These are phyloP conservation scores for Diacronema lutheri DNA, from an alignment of 78 protist genomes.

Conservation along the genomic window DNA sequence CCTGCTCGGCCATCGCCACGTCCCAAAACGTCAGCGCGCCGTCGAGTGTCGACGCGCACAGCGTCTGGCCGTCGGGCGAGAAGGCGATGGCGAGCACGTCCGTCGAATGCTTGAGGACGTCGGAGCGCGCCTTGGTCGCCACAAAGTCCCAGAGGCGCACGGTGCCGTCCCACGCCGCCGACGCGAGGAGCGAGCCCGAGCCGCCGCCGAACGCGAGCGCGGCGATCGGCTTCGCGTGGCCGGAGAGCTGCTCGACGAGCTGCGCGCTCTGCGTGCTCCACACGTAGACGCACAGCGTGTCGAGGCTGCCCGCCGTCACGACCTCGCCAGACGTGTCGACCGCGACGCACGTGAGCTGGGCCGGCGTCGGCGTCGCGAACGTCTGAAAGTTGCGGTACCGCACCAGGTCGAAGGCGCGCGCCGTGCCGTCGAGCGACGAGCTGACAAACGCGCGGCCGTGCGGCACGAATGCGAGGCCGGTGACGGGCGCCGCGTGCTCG, in stretches of 20 bases:
- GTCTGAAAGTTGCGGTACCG: conserved; percentile 88
- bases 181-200: conserved; percentile 51
- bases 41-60: conserved; percentile 46
- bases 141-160: conserved; percentile 82
- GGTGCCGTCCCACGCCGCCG: conserved; percentile 83
- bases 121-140: neutral
- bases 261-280: conserved; percentile 86
- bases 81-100: conserved; percentile 53
- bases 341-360: conserved; percentile 63
- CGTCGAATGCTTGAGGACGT: conserved; percentile 11
- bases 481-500: conserved; percentile 83
- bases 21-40: conserved; percentile 57
- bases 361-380: conserved; percentile 21
- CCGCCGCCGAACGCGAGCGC: neutral
- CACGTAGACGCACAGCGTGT: conserved; percentile 67
- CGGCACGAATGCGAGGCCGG: conserved; percentile 29
- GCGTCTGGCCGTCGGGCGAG: conserved; percentile 75
- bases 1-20: conserved; percentile 19
- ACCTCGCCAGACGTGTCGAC: conserved; percentile 87
- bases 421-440: conserved; percentile 84
- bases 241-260: conserved; percentile 79
- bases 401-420: conserved; percentile 84
- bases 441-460: conserved; percentile 68
- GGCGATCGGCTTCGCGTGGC: conserved; percentile 54
- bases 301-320: conserved; percentile 77